Evolutionary conservation across 2,329 filamentous ascomycete genomes (phyloP).

Genomic region (Pseudopyrenochaeta lycopersici): DNA sequence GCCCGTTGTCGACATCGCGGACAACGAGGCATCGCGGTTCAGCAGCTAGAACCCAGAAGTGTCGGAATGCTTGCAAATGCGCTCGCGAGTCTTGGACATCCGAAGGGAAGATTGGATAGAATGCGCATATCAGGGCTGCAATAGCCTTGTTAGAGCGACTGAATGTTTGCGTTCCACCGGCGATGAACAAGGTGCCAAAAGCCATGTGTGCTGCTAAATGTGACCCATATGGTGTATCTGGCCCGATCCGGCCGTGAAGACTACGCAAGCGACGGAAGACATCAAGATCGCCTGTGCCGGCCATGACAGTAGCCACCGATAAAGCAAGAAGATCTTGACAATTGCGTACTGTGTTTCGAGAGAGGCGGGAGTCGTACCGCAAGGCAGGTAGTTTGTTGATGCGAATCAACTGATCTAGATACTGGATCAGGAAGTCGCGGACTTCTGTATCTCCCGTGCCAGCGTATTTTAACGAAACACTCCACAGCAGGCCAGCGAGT

Average conservation of each 20-base stretch:
- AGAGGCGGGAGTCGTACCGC: conserved; percentile 84
- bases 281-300: conserved; percentile 87
- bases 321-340: conserved; percentile 90
- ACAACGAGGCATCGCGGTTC: conserved; percentile 89
- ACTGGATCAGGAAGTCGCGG: conserved; percentile 82
- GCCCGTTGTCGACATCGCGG: conserved; percentile 84
- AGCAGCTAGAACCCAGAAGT: conserved; percentile 94
- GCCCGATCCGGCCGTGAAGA: conserved; percentile 85
- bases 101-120: conserved; percentile 92
- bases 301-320: conserved; percentile 88
- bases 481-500: conserved; percentile 86
- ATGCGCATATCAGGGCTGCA: conserved; percentile 84
- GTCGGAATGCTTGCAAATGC: conserved; percentile 93
- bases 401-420: conserved; percentile 86
- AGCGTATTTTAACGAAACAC: conserved; percentile 56
- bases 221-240: conserved; percentile 88
- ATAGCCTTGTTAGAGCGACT: conserved; percentile 87
- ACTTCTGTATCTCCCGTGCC: conserved; percentile 68
- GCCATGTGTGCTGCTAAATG: conserved; percentile 93
- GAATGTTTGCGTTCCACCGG: conserved; percentile 91
- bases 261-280: conserved; percentile 86
- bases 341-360: conserved; percentile 83
- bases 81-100: conserved; percentile 92
- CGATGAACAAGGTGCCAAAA: conserved; percentile 88
- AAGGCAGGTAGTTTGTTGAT: conserved; percentile 71